phyloP scores from a whole-genome alignment of 1,284 basidiomycete species.

The Microbotryomycetes sp. region DNA sequence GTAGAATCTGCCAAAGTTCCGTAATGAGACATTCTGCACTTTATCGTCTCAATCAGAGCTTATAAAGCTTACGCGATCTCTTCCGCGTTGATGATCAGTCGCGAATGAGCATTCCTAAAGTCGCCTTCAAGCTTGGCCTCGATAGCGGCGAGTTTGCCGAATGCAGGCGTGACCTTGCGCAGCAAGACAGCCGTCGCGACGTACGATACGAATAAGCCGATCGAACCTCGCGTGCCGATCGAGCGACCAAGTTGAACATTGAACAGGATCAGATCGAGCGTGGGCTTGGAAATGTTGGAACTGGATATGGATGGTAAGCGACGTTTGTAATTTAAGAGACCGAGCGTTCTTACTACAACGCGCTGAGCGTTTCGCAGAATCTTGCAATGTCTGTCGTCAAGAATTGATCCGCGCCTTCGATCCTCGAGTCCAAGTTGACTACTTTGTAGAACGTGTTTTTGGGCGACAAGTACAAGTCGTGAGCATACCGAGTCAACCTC shows the following conservation, averaged over 20 bases:
- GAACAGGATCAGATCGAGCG: slow-evolving; percentile 86
- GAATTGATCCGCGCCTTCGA: slow-evolving; percentile 44
- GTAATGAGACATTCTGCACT: too few relatives aligned
- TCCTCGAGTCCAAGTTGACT: slow-evolving; percentile 40
- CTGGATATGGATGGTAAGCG: slow-evolving; percentile 38
- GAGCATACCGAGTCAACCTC: slow-evolving; percentile 80
- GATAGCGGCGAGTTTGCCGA: slow-evolving; percentile 81
- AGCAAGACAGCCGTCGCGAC: slow-evolving; percentile 76
- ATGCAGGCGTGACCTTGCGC: slow-evolving; percentile 79
- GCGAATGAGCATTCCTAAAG: slow-evolving; percentile 78
- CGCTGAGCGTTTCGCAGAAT: slow-evolving; percentile 80
- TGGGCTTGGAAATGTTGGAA: slow-evolving; percentile 78
- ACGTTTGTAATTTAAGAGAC: background rate
- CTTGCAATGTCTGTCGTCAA: slow-evolving; percentile 87
- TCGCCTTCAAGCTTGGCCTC: slow-evolving; percentile 80
- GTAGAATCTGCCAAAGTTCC: slow-evolving; percentile 71
- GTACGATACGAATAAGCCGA: slow-evolving; percentile 76
- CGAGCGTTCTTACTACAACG: slow-evolving; percentile 64
- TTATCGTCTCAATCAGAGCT: background rate
- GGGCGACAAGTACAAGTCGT: slow-evolving; percentile 79
- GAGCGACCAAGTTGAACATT: slow-evolving; percentile 82
- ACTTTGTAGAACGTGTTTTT: slow-evolving; percentile 51
- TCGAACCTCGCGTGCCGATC: slow-evolving; percentile 65
- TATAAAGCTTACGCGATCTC: slow-evolving; percentile 68
- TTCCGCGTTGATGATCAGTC: slow-evolving; percentile 84